phyloP scores from a whole-genome alignment of 768 basidiomycete species.

The Naganishia vishniacii region DNA sequence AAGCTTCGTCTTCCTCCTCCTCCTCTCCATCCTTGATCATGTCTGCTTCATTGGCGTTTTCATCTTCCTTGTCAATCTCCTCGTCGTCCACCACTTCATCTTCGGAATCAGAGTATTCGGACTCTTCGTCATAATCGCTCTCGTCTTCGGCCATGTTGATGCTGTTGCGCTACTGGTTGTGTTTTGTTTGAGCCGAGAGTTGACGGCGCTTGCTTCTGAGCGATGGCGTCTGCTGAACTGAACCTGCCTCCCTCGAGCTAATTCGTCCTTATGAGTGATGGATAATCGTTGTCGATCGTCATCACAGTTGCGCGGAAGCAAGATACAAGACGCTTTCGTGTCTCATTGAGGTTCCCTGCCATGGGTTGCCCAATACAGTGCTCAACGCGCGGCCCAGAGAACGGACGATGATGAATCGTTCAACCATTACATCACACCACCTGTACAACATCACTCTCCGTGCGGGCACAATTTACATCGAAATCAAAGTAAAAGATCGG shows the following conservation, averaged over 20 bases:
- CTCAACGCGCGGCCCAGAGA: no score
- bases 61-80: conserved; percentile 11
- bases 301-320: neutral
- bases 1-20: conserved; percentile 6
- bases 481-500: no score
- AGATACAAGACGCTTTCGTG: conserved; percentile 17
- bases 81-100: conserved; percentile 16
- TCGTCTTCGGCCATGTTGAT: conserved; percentile 12
- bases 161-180: no score
- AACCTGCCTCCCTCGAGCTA: neutral
- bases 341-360: neutral
- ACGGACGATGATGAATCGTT: no score
- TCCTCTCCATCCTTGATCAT: conserved; percentile 6
- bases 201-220: neutral
- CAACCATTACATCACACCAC: no score
- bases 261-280: neutral
- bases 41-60: conserved; percentile 6
- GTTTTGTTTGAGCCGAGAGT: no score
- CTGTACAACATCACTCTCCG: no score
- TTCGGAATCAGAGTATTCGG: conserved; percentile 14
- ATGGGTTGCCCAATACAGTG: no score
- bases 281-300: neutral
- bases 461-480: no score
- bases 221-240: neutral
- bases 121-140: conserved; percentile 12